phyloP scores from a whole-genome alignment of 352 stramenopile genomes.

The Aphanomyces cochlioides region DNA sequence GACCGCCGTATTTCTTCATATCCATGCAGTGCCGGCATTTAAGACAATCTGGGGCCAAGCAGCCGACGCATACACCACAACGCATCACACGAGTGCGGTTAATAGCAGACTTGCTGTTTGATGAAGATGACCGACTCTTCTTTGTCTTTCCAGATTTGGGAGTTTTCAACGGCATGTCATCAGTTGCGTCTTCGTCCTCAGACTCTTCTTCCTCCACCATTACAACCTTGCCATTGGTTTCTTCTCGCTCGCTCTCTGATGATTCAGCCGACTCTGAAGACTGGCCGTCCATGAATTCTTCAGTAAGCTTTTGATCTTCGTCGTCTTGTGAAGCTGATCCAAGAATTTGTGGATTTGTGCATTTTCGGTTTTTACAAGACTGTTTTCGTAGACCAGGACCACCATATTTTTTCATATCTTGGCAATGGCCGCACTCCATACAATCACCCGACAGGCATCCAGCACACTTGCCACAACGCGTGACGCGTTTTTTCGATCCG shows the following conservation, averaged over 20 bases:
- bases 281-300: conserved; percentile 31
- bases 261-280: conserved; percentile 34
- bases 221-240: background rate
- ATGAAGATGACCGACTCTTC: background rate
- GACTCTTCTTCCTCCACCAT: conserved; percentile 18
- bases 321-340: background rate
- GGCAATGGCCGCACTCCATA: conserved; percentile 82
- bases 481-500: conserved; percentile 52
- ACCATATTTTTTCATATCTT: conserved; percentile 89
- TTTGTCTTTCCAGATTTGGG: background rate
- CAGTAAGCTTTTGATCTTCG: conserved; percentile 41
- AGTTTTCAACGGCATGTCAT: conserved; percentile 12
- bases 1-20: conserved; percentile 84
- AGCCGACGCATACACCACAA: conserved; percentile 70
- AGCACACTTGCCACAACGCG: conserved; percentile 68
- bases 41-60: conserved; percentile 63
- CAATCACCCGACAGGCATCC: conserved; percentile 78
- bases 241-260: background rate
- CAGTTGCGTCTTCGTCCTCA: conserved; percentile 34
- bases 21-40: conserved; percentile 74
- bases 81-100: conserved; percentile 61
- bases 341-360: conserved; percentile 54
- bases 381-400: conserved; percentile 81
- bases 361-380: conserved; percentile 85
- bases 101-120: background rate